Evolutionary conservation across 805 yeast genomes (phyloP).

Genomic region (Yamadazyma akitaensis): DNA sequence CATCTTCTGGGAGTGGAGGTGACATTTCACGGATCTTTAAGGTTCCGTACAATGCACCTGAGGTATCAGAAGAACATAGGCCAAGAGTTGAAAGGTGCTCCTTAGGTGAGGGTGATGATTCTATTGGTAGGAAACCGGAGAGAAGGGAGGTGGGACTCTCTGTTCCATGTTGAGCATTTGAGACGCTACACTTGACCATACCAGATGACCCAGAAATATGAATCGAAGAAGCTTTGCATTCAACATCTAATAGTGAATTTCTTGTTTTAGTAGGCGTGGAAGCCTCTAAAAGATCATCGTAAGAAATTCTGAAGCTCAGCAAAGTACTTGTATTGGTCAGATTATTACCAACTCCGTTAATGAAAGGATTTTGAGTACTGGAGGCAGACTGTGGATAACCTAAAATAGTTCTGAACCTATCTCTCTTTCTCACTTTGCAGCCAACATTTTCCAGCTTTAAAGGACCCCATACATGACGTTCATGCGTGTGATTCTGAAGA

Average conservation of each 20-base stretch:
- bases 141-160: slow-evolving; percentile 1
- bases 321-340: background rate
- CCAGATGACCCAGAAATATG: background rate
- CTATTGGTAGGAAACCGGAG: background rate
- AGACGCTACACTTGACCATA: background rate
- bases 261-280: background rate
- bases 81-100: background rate
- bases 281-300: background rate
- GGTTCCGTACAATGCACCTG: background rate
- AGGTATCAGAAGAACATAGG: background rate
- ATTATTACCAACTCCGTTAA: too few relatives aligned
- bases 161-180: background rate
- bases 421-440: background rate
- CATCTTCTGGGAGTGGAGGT: background rate
- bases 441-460: background rate
- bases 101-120: background rate
- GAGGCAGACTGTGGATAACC: background rate
- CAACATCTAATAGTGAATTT: background rate
- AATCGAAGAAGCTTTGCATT: background rate
- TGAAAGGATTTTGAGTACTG: background rate
- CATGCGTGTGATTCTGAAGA: background rate
- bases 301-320: background rate
- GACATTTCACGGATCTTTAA: background rate
- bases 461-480: background rate
- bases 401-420: background rate